These are phyloP conservation scores for Linderniella brevidens DNA, from an alignment of 257 asterid genomes.

Conservation along the genomic window DNA sequence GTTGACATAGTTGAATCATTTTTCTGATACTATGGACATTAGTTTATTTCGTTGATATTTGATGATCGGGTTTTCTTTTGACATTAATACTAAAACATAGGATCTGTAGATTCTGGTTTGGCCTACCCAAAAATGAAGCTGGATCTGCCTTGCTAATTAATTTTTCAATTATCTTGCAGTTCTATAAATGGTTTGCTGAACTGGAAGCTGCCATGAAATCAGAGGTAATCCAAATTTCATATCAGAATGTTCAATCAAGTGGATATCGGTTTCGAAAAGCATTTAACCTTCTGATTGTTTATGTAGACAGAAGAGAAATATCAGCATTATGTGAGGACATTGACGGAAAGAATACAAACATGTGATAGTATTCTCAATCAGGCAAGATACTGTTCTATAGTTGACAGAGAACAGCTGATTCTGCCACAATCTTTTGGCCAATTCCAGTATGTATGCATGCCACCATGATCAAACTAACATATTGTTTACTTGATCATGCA, in stretches of 20 bases:
- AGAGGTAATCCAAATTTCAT: slow-evolving; percentile 42
- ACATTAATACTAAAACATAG: slow-evolving; percentile 4
- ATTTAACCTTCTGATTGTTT: slow-evolving; percentile 7
- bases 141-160: neutral
- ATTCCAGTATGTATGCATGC: slow-evolving; percentile 7
- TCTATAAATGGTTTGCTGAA: slow-evolving; percentile 88
- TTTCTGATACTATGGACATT: too few species aligned
- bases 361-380: slow-evolving; percentile 85
- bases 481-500: slow-evolving; percentile 17
- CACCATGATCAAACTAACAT: slow-evolving; percentile 9
- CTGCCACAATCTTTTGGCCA: slow-evolving; percentile 7
- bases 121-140: neutral
- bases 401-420: slow-evolving; percentile 6
- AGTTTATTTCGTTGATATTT: too few species aligned
- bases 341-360: slow-evolving; percentile 77
- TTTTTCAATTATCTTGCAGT: slow-evolving; percentile 34
- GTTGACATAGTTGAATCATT: too few species aligned
- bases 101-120: slow-evolving; percentile 3
- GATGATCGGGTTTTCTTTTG: neutral
- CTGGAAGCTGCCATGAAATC: slow-evolving; percentile 99
- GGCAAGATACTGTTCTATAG: slow-evolving; percentile 21
- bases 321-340: slow-evolving; percentile 87
- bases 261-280: slow-evolving; percentile 5
- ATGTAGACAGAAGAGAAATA: slow-evolving; percentile 90
- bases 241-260: slow-evolving; percentile 5